Conservation (phyloP, 257 asterid species). For the Solanum ossicruentum region DNA sequence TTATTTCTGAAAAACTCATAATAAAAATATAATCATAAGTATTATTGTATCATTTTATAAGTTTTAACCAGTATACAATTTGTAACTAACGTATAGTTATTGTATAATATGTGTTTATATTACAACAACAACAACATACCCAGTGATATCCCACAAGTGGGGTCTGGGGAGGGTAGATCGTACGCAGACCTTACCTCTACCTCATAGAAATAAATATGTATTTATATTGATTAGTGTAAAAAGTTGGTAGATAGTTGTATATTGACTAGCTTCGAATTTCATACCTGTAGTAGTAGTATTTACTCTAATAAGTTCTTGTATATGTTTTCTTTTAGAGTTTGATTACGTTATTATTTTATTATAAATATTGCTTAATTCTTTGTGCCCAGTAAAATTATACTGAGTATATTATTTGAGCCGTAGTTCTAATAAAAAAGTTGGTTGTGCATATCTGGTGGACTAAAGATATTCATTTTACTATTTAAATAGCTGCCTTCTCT, state of each 20-base stretch:
- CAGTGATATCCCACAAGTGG: too few relatives aligned
- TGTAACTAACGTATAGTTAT: not conserved
- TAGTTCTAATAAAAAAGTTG: not conserved
- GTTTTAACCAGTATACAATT: not conserved
- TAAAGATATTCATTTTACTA: not conserved
- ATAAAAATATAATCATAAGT: too few relatives aligned
- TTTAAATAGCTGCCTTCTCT: not conserved
- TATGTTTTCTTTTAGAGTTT: too few relatives aligned
- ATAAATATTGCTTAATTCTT: too few relatives aligned
- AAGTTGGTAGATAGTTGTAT: not conserved
- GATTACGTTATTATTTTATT: too few relatives aligned
- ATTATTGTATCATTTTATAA: not conserved
- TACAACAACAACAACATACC: too few relatives aligned
- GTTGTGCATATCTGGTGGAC: not conserved
- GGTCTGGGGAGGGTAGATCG: too few relatives aligned
- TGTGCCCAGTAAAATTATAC: too few relatives aligned
- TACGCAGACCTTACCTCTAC: too few relatives aligned
- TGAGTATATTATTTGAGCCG: too few relatives aligned
- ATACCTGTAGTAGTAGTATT: not conserved
- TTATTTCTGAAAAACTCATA: too few relatives aligned
- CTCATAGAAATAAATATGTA: too few relatives aligned
- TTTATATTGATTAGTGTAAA: not conserved
- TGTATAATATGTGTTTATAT: not conserved
- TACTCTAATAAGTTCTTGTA: not conserved
- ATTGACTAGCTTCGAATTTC: not conserved